These are phyloP conservation scores for Verticillium albo-atrum DNA, from an alignment of 2,329 filamentous ascomycete species.

Conservation along the genomic window DNA sequence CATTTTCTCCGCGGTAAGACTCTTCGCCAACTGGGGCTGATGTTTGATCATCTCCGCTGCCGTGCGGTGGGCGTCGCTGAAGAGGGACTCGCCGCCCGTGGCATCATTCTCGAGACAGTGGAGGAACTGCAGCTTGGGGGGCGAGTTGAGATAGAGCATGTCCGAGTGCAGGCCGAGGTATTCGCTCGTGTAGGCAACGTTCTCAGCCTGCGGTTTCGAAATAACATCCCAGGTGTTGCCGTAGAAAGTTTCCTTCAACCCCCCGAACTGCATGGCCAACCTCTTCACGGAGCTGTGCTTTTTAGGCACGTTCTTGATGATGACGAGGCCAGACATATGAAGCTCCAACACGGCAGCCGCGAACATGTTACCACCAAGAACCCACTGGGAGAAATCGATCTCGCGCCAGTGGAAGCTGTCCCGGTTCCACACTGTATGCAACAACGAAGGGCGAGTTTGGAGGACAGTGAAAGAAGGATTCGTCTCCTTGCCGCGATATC, in stretches of 20 bases:
- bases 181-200: constrained; percentile 83
- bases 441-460: constrained; percentile 17
- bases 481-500: too few relatives aligned
- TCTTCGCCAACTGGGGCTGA: constrained; percentile 18
- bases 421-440: constrained; percentile 33
- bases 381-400: constrained; percentile 69
- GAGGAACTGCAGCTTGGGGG: constrained; percentile 79
- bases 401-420: constrained; percentile 38
- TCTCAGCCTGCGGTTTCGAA: constrained; percentile 77
- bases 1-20: constrained; percentile 40
- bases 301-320: constrained; percentile 70
- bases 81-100: constrained; percentile 78
- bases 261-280: constrained; percentile 70
- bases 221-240: constrained; percentile 87
- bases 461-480: neutral
- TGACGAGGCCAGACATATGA: constrained; percentile 65
- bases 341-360: constrained; percentile 59
- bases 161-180: constrained; percentile 91
- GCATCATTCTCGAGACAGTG: constrained; percentile 83
- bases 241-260: constrained; percentile 83
- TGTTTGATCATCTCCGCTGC: constrained; percentile 33
- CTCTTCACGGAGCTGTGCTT: constrained; percentile 59
- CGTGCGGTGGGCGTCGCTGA: constrained; percentile 69
- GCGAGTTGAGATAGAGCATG: constrained; percentile 76
- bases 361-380: constrained; percentile 54